phyloP scores from a whole-genome alignment of 2,329 filamentous ascomycete genomes.

The Dothideomycetidae sp. region DNA sequence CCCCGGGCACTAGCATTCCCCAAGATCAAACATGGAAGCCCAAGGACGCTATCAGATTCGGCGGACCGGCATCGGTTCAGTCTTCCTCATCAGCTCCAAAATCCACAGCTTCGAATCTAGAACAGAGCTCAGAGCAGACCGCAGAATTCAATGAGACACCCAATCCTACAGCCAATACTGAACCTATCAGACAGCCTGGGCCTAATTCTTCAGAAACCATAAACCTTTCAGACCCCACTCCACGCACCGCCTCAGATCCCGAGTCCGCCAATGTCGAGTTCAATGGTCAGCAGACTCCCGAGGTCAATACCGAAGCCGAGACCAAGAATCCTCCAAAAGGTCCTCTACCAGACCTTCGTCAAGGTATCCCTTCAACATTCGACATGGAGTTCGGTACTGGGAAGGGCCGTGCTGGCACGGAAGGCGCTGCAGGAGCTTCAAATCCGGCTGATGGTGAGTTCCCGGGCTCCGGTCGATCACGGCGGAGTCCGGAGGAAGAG shows the following conservation, averaged over 20 bases:
- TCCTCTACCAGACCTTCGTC: slow-evolving; percentile 78
- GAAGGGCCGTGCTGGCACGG: slow-evolving; percentile 22
- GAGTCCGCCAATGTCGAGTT: slow-evolving; percentile 24
- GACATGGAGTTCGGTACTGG: slow-evolving; percentile 53
- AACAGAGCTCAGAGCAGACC: slow-evolving; percentile 20
- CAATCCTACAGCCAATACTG: slow-evolving; percentile 18
- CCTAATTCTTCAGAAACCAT: slow-evolving; percentile 4
- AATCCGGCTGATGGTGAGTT: slow-evolving; percentile 16
- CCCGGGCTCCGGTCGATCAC: slow-evolving; percentile 25
- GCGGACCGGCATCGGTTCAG: slow-evolving; percentile 16
- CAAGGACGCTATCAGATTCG: slow-evolving; percentile 27
- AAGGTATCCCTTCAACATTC: slow-evolving; percentile 84
- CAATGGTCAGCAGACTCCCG: slow-evolving; percentile 21
- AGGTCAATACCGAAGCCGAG: slow-evolving; percentile 34
- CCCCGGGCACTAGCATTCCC: slow-evolving; percentile 19
- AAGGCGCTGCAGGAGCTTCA: slow-evolving; percentile 15
- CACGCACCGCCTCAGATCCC: slow-evolving; percentile 4
- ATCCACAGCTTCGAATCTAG: slow-evolving; percentile 13
- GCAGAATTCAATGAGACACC: slow-evolving; percentile 22
- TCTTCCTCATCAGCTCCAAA: slow-evolving; percentile 11
- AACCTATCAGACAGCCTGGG: slow-evolving; percentile 17
- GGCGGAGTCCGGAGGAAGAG: slow-evolving; percentile 31
- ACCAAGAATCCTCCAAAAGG: slow-evolving; percentile 24
- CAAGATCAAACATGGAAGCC: slow-evolving; percentile 29
- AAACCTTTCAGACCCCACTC: slow-evolving; percentile 12